A percentile compares a stretch with the other conserved stretches of the same genome.
Evolutionary conservation across 2,329 filamentous ascomycete genomes (phyloP).

Genomic region (Xylaria sp.): DNA sequence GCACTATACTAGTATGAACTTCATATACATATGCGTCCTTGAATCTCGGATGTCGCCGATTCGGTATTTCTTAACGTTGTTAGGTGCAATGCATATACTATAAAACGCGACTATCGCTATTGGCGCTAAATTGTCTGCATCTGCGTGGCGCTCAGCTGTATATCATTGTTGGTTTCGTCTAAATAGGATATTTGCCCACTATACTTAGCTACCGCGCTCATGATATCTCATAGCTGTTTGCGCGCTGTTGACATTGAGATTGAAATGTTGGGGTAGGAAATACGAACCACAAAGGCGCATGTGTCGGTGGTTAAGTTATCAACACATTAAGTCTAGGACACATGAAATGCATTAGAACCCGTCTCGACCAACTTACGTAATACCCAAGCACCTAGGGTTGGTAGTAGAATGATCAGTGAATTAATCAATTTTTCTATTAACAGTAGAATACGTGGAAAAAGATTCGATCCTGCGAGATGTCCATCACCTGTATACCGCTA

Average conservation of each 20-base stretch:
- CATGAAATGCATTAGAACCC: too few species aligned
- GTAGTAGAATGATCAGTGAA: too few species aligned
- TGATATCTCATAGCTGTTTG: not conserved
- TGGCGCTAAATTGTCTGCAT: not conserved
- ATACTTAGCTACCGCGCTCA: too few species aligned
- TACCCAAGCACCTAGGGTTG: too few species aligned
- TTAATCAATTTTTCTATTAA: too few species aligned
- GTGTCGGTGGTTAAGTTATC: too few species aligned
- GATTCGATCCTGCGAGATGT: too few species aligned
- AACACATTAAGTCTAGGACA: too few species aligned
- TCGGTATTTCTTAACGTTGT: not conserved
- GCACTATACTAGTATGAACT: not conserved
- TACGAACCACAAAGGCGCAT: too few species aligned
- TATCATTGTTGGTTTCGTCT: not conserved
- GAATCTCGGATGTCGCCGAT: not conserved
- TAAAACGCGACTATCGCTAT: not conserved
- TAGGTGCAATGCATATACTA: not conserved
- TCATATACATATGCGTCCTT: not conserved
- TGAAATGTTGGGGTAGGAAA: not conserved
- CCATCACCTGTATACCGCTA: too few species aligned
- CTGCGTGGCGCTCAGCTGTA: not conserved
- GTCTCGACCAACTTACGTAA: too few species aligned
- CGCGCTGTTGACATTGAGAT: not conserved
- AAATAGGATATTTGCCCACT: not conserved
- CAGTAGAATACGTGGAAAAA: too few species aligned